Percentiles rank a stretch among this genome's conserved stretches.
These are phyloP conservation scores for Trametes hirsuta DNA, from an alignment of 1,284 basidiomycete genomes.

Conservation along the genomic window DNA sequence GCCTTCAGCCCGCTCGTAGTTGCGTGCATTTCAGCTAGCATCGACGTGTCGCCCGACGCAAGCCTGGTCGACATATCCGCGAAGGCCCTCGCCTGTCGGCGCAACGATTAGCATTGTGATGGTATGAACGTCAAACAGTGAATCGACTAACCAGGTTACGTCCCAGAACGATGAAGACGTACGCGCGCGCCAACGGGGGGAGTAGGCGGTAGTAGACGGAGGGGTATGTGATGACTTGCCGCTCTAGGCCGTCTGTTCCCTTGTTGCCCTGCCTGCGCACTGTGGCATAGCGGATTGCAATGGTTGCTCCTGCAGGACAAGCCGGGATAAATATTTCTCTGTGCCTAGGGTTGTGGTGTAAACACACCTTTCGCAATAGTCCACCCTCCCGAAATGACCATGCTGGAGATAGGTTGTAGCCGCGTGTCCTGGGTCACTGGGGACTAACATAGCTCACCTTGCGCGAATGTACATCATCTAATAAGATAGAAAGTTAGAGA, in stretches of 20 bases:
- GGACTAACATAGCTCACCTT: slow-evolving; percentile 39
- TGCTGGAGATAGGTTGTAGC: slow-evolving; percentile 39
- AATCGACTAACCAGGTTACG: slow-evolving; percentile 53
- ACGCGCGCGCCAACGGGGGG: slow-evolving; percentile 69
- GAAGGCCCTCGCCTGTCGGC: slow-evolving; percentile 51
- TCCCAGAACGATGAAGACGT: slow-evolving; percentile 73
- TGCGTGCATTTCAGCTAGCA: slow-evolving; percentile 74
- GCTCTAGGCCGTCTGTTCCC: slow-evolving; percentile 58
- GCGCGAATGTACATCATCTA: slow-evolving; percentile 76
- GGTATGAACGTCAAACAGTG: not conserved
- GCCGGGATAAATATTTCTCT: not conserved
- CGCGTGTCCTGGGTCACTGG: no score
- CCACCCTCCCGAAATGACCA: slow-evolving; percentile 66
- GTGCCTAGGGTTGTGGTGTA: not conserved
- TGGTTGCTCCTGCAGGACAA: slow-evolving; percentile 57
- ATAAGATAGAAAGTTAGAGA: not conserved
- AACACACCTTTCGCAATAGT: slow-evolving; percentile 56
- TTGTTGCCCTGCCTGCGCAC: slow-evolving; percentile 71
- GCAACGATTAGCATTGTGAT: not conserved
- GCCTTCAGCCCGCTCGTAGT: slow-evolving; percentile 74
- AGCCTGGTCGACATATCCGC: slow-evolving; percentile 51
- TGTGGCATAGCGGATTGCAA: slow-evolving; percentile 75
- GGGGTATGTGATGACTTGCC: slow-evolving; percentile 70
- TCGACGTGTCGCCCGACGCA: slow-evolving; percentile 57
- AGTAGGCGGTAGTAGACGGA: slow-evolving; percentile 72